A percentile compares a stretch with the other conserved stretches of the same genome.
phyloP scores from a whole-genome alignment of 371 early-diverging fungal genomes.

The Syncephalastrum monosporum region DNA sequence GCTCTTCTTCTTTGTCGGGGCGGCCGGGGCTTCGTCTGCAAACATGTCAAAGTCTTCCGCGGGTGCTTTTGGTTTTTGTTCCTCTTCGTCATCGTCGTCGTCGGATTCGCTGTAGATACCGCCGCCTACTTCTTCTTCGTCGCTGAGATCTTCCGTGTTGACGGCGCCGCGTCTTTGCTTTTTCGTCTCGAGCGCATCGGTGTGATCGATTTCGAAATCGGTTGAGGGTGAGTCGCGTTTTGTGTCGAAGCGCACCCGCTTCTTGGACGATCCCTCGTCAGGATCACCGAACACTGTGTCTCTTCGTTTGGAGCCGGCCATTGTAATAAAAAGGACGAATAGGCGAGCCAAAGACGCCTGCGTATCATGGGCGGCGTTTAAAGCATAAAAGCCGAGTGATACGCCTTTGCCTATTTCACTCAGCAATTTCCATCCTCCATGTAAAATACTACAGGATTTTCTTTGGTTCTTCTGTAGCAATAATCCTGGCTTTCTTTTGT shows the following conservation, averaged over 20 bases:
- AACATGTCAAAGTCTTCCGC: slow-evolving; percentile 67
- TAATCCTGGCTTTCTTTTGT: no score
- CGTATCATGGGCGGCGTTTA: no score
- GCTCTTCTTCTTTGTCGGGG: slow-evolving; percentile 16
- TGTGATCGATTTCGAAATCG: slow-evolving; percentile 51
- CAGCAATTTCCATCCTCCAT: no score
- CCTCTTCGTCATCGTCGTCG: slow-evolving; percentile 26
- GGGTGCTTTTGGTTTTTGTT: slow-evolving; percentile 18
- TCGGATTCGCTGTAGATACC: slow-evolving; percentile 49
- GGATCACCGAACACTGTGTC: slow-evolving; percentile 18
- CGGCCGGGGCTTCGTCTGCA: slow-evolving; percentile 28
- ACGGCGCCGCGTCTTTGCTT: slow-evolving; percentile 54
- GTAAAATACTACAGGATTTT: no score
- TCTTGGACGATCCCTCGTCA: slow-evolving; percentile 20
- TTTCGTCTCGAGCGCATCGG: slow-evolving; percentile 42
- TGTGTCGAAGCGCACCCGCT: slow-evolving; percentile 39
- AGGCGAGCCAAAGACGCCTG: no score
- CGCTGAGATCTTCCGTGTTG: slow-evolving; percentile 51
- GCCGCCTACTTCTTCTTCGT: slow-evolving; percentile 56
- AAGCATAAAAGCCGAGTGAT: no score
- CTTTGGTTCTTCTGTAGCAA: no score
- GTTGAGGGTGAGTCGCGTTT: slow-evolving; percentile 12
- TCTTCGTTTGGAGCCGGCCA: slow-evolving; percentile 21
- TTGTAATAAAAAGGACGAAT: background rate
- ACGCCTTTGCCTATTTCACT: no score